Percentiles rank a stretch among this genome's conserved stretches.
These are phyloP conservation scores for Gnaphalium uliginosum DNA, from an alignment of 129 eudicot species.

Conservation along the genomic window DNA sequence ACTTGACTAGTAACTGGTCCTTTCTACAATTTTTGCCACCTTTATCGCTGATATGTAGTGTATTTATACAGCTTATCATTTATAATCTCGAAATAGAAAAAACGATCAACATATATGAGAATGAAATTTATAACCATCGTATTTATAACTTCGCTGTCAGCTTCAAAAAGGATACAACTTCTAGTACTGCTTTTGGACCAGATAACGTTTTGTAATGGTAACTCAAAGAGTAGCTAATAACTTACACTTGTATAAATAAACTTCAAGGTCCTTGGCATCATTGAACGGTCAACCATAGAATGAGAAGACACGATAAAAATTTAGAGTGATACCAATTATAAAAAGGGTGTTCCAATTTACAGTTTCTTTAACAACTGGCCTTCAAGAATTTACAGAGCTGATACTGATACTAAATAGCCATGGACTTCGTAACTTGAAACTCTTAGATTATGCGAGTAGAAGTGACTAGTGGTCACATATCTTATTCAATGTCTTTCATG, in stretches of 20 bases:
- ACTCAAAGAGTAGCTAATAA: not conserved
- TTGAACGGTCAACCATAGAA: not conserved
- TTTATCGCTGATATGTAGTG: not conserved
- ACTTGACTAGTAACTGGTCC: not conserved
- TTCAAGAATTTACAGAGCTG: conserved; percentile 25
- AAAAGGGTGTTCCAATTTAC: conserved; percentile 34
- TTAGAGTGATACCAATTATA: conserved; percentile 17
- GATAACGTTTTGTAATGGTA: not conserved
- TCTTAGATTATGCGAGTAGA: conserved; percentile 7
- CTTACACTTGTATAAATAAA: not conserved
- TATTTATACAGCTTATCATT: not conserved
- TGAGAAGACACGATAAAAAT: not conserved
- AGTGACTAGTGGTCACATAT: not conserved
- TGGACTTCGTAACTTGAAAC: conserved; percentile 12
- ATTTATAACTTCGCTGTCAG: not conserved
- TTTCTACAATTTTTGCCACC: not conserved
- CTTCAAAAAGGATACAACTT: not conserved
- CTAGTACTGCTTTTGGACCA: not conserved
- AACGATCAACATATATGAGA: not conserved
- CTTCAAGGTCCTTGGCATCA: not conserved
- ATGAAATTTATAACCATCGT: not conserved
- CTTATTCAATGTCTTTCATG: conserved; percentile 79
- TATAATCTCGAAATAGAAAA: not conserved
- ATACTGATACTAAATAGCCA: conserved; percentile 28
- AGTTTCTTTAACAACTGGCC: conserved; percentile 33